phyloP scores from a whole-genome alignment of 768 basidiomycete species.

The Lactarius psammicola region DNA sequence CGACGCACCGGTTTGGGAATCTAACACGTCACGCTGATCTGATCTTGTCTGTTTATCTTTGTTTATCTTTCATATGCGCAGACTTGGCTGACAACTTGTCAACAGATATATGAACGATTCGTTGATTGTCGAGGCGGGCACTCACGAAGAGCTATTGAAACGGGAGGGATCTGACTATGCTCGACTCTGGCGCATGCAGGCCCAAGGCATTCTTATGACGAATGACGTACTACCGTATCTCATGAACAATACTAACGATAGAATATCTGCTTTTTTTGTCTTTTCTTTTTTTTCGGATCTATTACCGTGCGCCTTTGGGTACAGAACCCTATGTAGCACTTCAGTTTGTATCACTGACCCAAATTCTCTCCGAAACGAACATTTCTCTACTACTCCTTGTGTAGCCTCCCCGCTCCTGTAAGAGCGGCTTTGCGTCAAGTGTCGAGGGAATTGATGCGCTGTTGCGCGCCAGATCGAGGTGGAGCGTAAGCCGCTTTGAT shows the following conservation, averaged over 20 bases:
- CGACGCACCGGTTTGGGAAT: slow-evolving; percentile 69
- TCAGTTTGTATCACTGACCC: background rate
- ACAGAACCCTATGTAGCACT: background rate
- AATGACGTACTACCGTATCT: background rate
- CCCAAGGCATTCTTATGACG: slow-evolving; percentile 54
- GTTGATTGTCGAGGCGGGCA: slow-evolving; percentile 60
- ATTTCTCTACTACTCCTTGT: no score
- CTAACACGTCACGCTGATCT: slow-evolving; percentile 55
- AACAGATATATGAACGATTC: slow-evolving; percentile 69
- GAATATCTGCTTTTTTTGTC: background rate
- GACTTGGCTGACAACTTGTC: background rate
- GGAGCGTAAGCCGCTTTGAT: no score
- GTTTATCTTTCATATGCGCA: background rate
- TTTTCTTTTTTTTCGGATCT: background rate
- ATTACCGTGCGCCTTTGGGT: background rate
- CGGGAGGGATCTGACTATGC: slow-evolving; percentile 61
- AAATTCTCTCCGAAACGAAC: background rate
- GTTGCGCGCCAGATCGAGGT: no score
- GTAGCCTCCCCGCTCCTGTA: no score
- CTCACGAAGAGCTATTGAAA: slow-evolving; percentile 57
- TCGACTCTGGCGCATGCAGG: slow-evolving; percentile 71
- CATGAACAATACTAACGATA: background rate
- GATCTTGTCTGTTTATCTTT: slow-evolving; percentile 18
- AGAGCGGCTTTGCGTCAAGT: no score
- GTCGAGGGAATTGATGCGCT: no score